These are phyloP conservation scores for barrel medic (Medicago truncatula) DNA, from an alignment of 306 rosid genomes.

Conservation along the genomic window MtrunA17r5.0-ANR NC_053046.1:43507501-43508000, in stretches of 20 bases:
- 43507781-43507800: not conserved
- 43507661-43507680: constrained; percentile 66
- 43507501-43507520: not conserved
- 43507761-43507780: not conserved
- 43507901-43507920: not conserved
- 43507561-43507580: constrained; percentile 66
- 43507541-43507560: constrained; percentile 70
- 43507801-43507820: not conserved
- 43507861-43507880: not conserved
- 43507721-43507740: constrained; percentile 17
- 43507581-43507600: constrained; percentile 49
- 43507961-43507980: constrained; percentile 5
- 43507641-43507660: constrained; percentile 70
- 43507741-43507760: not conserved
- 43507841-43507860: not conserved
- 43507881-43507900: not conserved
- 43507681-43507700: constrained; percentile 32
- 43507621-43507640: constrained; percentile 61
- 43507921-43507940: not conserved
- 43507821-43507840: not conserved
- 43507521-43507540: not conserved
- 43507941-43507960: not conserved
- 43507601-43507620: constrained; percentile 37
- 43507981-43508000: not conserved
- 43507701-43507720: constrained; percentile 27